Conservation (phyloP, 1,284 basidiomycete genomes). For the Wallemia ichthyophaga region DNA sequence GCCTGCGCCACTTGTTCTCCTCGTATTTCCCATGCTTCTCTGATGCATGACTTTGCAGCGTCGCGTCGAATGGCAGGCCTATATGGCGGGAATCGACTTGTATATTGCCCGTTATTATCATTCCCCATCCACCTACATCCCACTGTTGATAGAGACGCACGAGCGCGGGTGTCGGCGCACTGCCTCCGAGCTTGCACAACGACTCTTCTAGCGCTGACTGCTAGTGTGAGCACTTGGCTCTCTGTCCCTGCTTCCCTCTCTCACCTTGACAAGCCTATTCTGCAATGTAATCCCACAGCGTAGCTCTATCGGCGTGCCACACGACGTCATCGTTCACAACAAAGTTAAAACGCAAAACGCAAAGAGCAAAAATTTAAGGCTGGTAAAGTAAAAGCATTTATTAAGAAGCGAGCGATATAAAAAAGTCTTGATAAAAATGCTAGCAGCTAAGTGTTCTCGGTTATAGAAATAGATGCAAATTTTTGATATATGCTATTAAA, state of each 20-base stretch:
- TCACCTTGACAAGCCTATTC: neutral
- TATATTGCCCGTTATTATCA: neutral
- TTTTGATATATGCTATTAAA: neutral
- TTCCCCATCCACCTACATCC: neutral
- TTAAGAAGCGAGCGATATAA: too few species aligned
- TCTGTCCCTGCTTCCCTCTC: too few species aligned
- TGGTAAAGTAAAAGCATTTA: too few species aligned
- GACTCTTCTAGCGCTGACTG: neutral
- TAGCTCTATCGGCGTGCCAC: constrained; percentile 2
- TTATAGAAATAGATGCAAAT: neutral
- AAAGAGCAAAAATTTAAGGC: too few species aligned
- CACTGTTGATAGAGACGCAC: neutral
- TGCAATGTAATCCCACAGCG: constrained; percentile 1
- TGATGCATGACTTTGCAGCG: too few species aligned
- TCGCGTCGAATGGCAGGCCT: neutral
- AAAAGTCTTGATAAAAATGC: constrained; percentile 4
- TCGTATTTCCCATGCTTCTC: neutral
- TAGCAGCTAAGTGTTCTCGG: neutral
- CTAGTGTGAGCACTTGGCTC: too few species aligned
- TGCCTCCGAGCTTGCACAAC: neutral
- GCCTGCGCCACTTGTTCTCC: neutral
- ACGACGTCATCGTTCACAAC: neutral
- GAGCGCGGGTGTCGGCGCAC: neutral
- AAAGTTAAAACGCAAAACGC: neutral
- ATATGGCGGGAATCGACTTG: neutral